Conservation (phyloP, 208 protist genomes). For the Trypanosoma melophagium region DNA sequence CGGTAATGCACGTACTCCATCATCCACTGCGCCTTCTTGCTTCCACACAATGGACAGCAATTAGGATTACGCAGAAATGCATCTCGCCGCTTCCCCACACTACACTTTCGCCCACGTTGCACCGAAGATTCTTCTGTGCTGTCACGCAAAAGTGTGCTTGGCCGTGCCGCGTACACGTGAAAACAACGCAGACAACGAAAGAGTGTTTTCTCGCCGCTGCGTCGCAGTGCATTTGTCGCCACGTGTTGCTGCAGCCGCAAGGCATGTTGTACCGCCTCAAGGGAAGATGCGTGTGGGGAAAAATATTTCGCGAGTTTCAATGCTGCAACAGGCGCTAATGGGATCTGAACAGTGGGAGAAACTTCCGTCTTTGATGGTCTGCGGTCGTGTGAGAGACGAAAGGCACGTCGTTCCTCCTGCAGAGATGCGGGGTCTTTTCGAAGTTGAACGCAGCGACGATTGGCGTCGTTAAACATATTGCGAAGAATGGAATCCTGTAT, state of each 20-base stretch:
- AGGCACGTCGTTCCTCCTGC: constrained; percentile 47
- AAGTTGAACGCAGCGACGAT: constrained; percentile 42
- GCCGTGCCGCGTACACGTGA: constrained; percentile 73
- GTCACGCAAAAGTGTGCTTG: constrained; percentile 60
- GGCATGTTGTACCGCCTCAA: constrained; percentile 39
- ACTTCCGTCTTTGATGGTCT: constrained; percentile 44
- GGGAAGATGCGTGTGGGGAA: constrained; percentile 31
- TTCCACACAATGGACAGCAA: constrained; percentile 65
- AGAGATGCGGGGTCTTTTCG: constrained; percentile 55
- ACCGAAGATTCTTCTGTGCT: constrained; percentile 13
- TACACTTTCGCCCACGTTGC: constrained; percentile 44
- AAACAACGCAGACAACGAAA: constrained; percentile 82
- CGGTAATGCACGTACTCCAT: constrained; percentile 85
- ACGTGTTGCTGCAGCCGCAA: constrained; percentile 66
- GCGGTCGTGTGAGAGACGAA: constrained; percentile 50
- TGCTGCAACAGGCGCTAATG: constrained; percentile 59
- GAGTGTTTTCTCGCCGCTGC: constrained; percentile 52
- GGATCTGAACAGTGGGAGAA: constrained; percentile 47
- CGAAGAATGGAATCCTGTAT: constrained; percentile 42
- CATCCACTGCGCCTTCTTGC: constrained; percentile 72
- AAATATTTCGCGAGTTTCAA: constrained; percentile 51
- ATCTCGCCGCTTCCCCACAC: constrained; percentile 41
- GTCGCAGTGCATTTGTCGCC: constrained; percentile 57
- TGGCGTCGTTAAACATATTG: constrained; percentile 38
- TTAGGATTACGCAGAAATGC: constrained; percentile 30